Conservation (phyloP, 345 rosid genomes). For the Nasturtium officinale region DNA sequence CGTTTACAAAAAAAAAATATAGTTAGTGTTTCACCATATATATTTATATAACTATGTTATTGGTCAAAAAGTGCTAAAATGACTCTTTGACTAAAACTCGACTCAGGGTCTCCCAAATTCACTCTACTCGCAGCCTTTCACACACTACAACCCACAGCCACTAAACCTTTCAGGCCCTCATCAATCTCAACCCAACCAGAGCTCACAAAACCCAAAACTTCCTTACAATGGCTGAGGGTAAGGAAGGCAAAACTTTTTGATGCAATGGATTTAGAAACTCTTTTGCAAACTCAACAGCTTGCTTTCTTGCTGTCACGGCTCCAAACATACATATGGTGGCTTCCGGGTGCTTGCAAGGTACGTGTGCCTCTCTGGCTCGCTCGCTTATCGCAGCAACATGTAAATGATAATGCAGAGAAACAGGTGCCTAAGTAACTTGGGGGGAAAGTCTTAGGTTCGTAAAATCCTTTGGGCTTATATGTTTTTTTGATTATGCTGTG, state of each 20-base stretch:
- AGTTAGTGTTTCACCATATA: slow-evolving; percentile 4
- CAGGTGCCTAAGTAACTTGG: slow-evolving; percentile 40
- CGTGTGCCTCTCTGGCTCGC: slow-evolving; percentile 41
- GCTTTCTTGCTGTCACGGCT: slow-evolving; percentile 74
- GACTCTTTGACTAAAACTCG: neutral
- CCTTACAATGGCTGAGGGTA: slow-evolving; percentile 78
- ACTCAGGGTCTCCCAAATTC: slow-evolving; percentile 86
- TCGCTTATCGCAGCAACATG: slow-evolving; percentile 35
- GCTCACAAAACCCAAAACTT: slow-evolving; percentile 77
- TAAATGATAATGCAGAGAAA: slow-evolving; percentile 34
- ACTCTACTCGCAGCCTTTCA: slow-evolving; percentile 91
- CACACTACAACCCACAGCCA: slow-evolving; percentile 83
- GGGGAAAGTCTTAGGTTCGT: slow-evolving; percentile 33
- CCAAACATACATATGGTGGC: slow-evolving; percentile 45
- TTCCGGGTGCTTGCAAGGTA: slow-evolving; percentile 45
- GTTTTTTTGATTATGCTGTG: slow-evolving; percentile 26
- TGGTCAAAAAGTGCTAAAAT: slow-evolving; percentile 20
- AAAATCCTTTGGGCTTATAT: slow-evolving; percentile 36
- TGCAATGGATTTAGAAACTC: slow-evolving; percentile 64
- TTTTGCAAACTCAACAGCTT: slow-evolving; percentile 66
- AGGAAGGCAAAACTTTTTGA: slow-evolving; percentile 5
- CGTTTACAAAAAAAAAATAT: neutral
- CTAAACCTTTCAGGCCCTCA: slow-evolving; percentile 67
- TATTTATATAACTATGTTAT: neutral
- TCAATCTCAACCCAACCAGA: slow-evolving; percentile 76